A percentile compares a stretch with the other conserved stretches of the same genome.
Conservation (phyloP, 495 filamentous ascomycete genomes). For the Daldinia loculata region DNA sequence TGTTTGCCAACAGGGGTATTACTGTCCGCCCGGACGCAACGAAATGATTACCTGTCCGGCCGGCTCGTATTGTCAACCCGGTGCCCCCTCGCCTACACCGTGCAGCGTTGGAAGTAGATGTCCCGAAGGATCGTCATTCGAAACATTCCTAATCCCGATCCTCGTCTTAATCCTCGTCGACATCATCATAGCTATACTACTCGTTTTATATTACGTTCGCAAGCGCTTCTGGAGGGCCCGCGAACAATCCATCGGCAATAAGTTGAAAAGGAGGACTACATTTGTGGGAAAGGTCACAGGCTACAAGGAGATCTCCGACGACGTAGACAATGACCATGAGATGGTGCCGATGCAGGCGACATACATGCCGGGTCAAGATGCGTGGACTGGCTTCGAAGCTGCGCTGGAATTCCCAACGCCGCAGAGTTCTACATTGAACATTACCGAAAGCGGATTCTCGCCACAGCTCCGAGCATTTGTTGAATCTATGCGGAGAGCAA, state of each 20-base stretch:
- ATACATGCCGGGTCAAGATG: constrained; percentile 42
- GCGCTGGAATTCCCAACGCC: constrained; percentile 45
- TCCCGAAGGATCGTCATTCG: constrained; percentile 46
- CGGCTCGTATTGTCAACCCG: constrained; percentile 56
- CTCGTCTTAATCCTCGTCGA: constrained; percentile 54
- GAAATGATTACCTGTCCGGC: constrained; percentile 51
- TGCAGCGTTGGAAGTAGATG: constrained; percentile 55
- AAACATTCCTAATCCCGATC: constrained; percentile 53
- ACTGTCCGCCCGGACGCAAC: constrained; percentile 53
- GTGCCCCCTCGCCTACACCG: constrained; percentile 51
- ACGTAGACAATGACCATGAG: constrained; percentile 46
- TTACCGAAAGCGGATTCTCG: constrained; percentile 43
- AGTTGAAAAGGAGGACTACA: constrained; percentile 26
- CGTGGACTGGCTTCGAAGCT: constrained; percentile 51
- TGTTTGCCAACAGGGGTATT: constrained; percentile 54
- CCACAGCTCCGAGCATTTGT: constrained; percentile 58
- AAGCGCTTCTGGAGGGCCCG: constrained; percentile 40
- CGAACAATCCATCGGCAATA: constrained; percentile 16
- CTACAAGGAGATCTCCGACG: constrained; percentile 48
- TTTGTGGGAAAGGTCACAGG: constrained; percentile 26
- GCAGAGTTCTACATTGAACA: constrained; percentile 30
- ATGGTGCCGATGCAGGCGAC: constrained; percentile 40
- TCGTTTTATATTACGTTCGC: constrained; percentile 43
- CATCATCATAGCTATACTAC: constrained; percentile 45
- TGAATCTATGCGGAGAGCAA: constrained; percentile 58